Evolutionary conservation across 2,329 filamentous ascomycete species (phyloP), one percentile per base, ranked within the genome.

Genomic region (Penicillium griseofulvum): DNA sequence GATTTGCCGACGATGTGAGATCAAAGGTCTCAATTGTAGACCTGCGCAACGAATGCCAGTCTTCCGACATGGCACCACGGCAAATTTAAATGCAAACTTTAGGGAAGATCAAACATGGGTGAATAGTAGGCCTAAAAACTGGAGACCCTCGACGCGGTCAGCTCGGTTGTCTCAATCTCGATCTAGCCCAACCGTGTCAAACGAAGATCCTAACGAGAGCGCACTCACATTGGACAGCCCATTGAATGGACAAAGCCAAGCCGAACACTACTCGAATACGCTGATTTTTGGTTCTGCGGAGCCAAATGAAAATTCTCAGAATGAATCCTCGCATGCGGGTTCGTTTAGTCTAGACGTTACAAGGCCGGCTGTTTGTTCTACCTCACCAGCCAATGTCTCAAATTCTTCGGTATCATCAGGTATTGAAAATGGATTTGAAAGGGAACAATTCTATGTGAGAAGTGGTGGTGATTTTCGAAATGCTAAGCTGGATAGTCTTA

Each of bases 81-180:
- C 60, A 6, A 53, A 54, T 6, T 49, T 57, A 14, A 54, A 57
- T 14, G 38, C 52, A 8, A 52, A 28, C 22, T 61, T 64, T 34
- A 45, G 49, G 2, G 39, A 52, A 17, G 48, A 57, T 12, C 64
- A 66, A 36, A 49, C 54, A 14, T 66, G 64, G 64, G 62, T 66
- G n/a, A 64, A 61, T 43, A 66, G 64, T 38, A 51, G 49, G 46
- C 61, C 61, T 6, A 60, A 37, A 17, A 54, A 49, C 16, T 65
- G 64, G 62, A 60, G 47, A 24, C 31, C 37, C 3, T 6, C 49
- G 11, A 34, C 33, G n/a, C 31, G 44, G 22, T 24, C 52, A 9
- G 16, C 34, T 22, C n/a, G 9, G 10, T 6, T 37, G 9, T 39
- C 33, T 7, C 16, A 22, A 14, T 29, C 16, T 31, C 22, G 14